Evolutionary conservation across 176 grass and related monocot species (phyloP), one percentile per base, ranked within the genome.

Genomic region (Poa pratensis): DNA sequence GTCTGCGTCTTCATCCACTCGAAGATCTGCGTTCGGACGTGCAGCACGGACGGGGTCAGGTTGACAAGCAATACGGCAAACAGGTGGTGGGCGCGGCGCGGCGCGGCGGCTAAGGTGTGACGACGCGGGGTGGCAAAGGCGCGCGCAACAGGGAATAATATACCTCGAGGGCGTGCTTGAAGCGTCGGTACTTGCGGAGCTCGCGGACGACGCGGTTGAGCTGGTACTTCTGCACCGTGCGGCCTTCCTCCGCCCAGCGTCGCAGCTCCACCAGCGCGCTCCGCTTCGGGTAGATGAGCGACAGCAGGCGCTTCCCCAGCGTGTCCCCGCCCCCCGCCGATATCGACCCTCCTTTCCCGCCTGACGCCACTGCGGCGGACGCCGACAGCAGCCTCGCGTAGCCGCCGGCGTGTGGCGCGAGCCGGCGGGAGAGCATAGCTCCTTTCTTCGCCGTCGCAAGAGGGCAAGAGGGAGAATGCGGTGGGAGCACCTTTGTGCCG

Each of bases 131-230:
- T 20, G 22, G 35, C 32, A 0, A 35, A 3, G 34, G 69, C 5
- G 39, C 11, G 23, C 40, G 40, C 30, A 32, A 32, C 30, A 32
- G 30, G 30, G 30, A 32, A 32, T 32, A 32, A 32, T 32, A 37
- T 63, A 94, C 96, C 88, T 98, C 91, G 14, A 94, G 91, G 48
- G 93, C 93, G 37, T 98, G 93, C 87, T 98, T 98, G 87, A 85
- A 95, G 18, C 93, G 91, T 9, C 87, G 69, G 77, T 87, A 90
- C 89, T 89, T 95, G 54, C 96, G 91, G 30, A 98, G 91, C 86
- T 98, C 91, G 50, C 93, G 84, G 74, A 95, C 89, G 76, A 95
- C 80, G 79, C 91, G 89, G 82, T 95, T 94, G 73, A 98, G 93
- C 87, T 98, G 83, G 91, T 98, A 95, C 77, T 98, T 97, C 81